Base-by-base conservation (phyloP, 139 green algal genomes). In the Chlamydomonas eustigma region DNA sequence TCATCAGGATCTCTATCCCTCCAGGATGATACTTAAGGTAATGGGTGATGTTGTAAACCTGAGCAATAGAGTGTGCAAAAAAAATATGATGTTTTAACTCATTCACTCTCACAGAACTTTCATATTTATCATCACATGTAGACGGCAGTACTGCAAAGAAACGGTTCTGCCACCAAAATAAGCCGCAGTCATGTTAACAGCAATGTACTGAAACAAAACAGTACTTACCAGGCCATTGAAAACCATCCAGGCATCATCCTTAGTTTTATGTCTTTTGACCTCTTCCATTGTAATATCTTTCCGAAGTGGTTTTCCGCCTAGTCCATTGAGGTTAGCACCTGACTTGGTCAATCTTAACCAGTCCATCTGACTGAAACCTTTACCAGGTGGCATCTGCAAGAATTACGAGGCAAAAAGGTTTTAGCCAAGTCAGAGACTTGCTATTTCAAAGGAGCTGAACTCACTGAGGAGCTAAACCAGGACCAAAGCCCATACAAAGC, bases 231-330 rank as follows among this genome's bases (percentile, higher is more conserved):
- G 68, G 35, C 63, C 91, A 81, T 94, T 96, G 32, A 98, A 73
- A 0, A 95, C 91, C 37, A 92, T 94, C 96, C 96, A 99, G 0
- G 85, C 90, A 81, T 99, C 94, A 0, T 97, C 91, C 8, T 67
- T 38, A 28, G 76, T 94, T 5, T 81, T 78, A 73, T 98, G 95
- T 77, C 85, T 58, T 64, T 68, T 73, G 1, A 99, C 91, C 78
- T 99, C 95, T 34, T 84, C 85, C 67, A 95, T 37, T 0, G 83
- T 87, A 36, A 97, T 93, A 37, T 90, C 80, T 2, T 73, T 75
- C 30, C 84, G 80, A 3, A 83, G 52, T 0, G 37, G 4, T n/a
- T 24, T 6, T 4, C 76, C 73, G 33, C 33, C 24, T 36, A 50
- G 68, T 18, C 70, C 74, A 64, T 71, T 78, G 34, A 84, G 66